Conservation (phyloP, 2,329 filamentous ascomycete genomes). For the Orbilia brochopaga region DNA sequence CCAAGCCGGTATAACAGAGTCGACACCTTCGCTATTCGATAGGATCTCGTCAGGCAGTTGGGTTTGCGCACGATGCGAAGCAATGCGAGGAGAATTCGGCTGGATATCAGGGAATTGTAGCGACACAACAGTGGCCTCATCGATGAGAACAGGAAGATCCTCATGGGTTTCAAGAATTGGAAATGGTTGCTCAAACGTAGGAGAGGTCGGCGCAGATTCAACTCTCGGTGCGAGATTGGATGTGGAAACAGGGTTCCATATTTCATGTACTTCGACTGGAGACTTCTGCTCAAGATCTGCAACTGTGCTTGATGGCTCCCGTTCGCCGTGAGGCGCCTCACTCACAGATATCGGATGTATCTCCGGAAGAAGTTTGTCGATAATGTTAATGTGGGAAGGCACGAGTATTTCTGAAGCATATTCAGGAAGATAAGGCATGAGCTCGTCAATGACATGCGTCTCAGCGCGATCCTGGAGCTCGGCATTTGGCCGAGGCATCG, state of each 20-base stretch:
- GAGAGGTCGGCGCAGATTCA: not conserved
- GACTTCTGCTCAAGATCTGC: not conserved
- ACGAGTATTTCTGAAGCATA: not conserved
- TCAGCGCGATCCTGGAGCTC: not conserved
- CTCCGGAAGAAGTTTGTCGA: slow-evolving; percentile 32
- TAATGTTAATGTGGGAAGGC: slow-evolving; percentile 11
- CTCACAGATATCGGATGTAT: not conserved
- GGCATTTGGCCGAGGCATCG: not conserved
- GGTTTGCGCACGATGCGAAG: not conserved
- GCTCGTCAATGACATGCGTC: slow-evolving; percentile 17
- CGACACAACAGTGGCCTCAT: not conserved
- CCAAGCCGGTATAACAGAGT: too few relatives aligned
- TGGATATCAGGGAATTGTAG: not conserved
- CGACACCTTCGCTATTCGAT: not conserved
- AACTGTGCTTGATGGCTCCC: not conserved
- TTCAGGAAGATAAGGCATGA: not conserved
- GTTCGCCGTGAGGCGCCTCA: not conserved
- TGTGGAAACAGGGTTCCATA: too few relatives aligned
- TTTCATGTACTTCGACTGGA: not conserved
- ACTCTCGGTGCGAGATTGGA: not conserved
- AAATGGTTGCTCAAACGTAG: not conserved
- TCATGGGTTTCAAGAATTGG: slow-evolving; percentile 1
- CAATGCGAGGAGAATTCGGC: not conserved
- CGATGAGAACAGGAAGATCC: not conserved
- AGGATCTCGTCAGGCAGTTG: not conserved